Percentiles rank a stretch among this genome's conserved stretches.
Evolutionary conservation across 805 yeast genomes (phyloP).

Genomic region (Starmera dryadoides): DNA sequence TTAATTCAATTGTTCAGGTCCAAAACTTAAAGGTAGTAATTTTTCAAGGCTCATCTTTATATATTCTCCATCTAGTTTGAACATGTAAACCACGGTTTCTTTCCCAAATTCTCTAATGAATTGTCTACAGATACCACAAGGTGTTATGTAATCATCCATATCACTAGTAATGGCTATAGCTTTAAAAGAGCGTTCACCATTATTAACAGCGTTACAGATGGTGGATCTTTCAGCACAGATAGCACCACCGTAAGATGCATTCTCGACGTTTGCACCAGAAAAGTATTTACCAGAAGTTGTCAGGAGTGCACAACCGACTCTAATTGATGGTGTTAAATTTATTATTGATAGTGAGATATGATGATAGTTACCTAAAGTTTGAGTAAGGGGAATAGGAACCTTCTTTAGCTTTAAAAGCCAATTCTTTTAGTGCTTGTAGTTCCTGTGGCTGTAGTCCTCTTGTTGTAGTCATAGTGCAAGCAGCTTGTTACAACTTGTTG

Average conservation of each 20-base stretch:
- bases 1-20: conserved; percentile 47
- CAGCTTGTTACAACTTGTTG: too few relatives aligned
- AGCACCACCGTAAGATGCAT: conserved; percentile 75
- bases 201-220: conserved; percentile 44
- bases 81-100: conserved; percentile 62
- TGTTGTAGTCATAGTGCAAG: too few relatives aligned
- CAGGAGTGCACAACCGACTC: conserved; percentile 78
- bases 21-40: conserved; percentile 78
- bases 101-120: conserved; percentile 73
- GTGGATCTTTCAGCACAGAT: conserved; percentile 77
- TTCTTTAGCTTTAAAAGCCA: conserved; percentile 32
- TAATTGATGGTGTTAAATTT: conserved; percentile 5
- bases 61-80: conserved; percentile 42
- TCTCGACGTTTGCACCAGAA: conserved; percentile 85
- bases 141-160: conserved; percentile 52
- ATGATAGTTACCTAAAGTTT: conserved; percentile 37
- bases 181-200: conserved; percentile 35
- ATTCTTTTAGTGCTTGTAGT: background rate
- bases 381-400: conserved; percentile 67
- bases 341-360: too few relatives aligned
- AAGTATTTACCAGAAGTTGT: conserved; percentile 41
- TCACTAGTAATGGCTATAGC: conserved; percentile 69
- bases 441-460: too few relatives aligned
- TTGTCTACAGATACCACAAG: conserved; percentile 95
- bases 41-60: conserved; percentile 46